phyloP scores from a whole-genome alignment of 2,329 filamentous ascomycete species.

The Plectosphaerella sp. region DNA sequence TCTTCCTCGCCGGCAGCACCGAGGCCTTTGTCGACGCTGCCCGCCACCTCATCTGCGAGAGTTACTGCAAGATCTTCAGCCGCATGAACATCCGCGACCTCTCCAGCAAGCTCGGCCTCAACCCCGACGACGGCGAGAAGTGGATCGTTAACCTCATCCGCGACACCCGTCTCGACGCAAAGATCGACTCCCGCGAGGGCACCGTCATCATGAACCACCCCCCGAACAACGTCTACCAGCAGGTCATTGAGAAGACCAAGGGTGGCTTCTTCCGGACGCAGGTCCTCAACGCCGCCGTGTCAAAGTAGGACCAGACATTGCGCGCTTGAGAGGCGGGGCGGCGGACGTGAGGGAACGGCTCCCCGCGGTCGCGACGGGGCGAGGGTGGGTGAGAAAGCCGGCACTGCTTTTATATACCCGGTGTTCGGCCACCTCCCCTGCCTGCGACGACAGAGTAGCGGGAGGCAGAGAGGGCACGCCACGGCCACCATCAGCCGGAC shows the following conservation, averaged over 20 bases:
- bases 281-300: slow-evolving; percentile 70
- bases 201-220: slow-evolving; percentile 99
- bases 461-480: no score
- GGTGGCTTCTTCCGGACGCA: slow-evolving; percentile 98
- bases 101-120: slow-evolving; percentile 84
- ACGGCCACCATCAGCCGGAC: no score
- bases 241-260: slow-evolving; percentile 99
- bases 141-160: slow-evolving; percentile 99
- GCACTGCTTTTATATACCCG: no score
- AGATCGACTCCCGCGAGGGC: slow-evolving; percentile 98
- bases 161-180: slow-evolving; percentile 94
- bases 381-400: background rate
- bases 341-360: no score
- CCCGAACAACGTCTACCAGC: slow-evolving; percentile 96
- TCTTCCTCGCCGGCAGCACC: slow-evolving; percentile 83
- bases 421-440: no score
- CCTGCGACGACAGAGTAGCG: no score
- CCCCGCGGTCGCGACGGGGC: background rate
- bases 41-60: slow-evolving; percentile 94
- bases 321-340: no score
- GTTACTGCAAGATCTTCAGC: slow-evolving; percentile 99
- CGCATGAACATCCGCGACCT: slow-evolving; percentile 98
- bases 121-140: slow-evolving; percentile 95
- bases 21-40: slow-evolving; percentile 92
- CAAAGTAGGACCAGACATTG: slow-evolving; percentile 33